Evolutionary conservation across 768 basidiomycete species (phyloP), one percentile per base, ranked within the genome.

Genomic region (Erythrobasidium yunnanense): DNA sequence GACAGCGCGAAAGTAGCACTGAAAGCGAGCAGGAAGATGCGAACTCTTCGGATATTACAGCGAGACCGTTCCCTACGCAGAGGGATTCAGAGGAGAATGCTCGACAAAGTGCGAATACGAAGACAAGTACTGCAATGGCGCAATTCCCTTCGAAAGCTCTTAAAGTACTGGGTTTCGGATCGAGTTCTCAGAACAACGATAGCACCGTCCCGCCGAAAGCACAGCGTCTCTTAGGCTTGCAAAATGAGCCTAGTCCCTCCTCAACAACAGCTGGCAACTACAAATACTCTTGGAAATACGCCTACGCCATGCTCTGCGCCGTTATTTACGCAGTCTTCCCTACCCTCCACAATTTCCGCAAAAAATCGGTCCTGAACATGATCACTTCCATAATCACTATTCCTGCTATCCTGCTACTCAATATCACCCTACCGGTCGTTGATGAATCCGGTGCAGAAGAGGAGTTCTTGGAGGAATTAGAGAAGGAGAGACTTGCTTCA

Each of bases 361-460:
- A 80, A 23, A 90, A 93, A 76, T 84, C 85, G 18, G 70, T 84
- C 54, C 70, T 86, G 11, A 86, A 85, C 0, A 84, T 83, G 76
- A 77, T 88, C 30, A 86, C 87, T 0, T 83, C 85, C 0, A 70
- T 93, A 25, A 81, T 95, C 63, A 89, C 90, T 2, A 84, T 86
- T 0, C 93, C 93, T 1, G 89, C 90, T 1, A 84, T 99, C 1
- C 78, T 95, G 75, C 79, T 81, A 2, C 78, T 99, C 53, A 96
- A 92, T 0, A 69, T 97, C 20, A 96, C 93, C 0, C 78, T 97
- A 8, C 91, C 91, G 2, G 92, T 99, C 13, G 89, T 92, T 84
- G 72, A 74, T 22, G 72, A 71, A 35, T 63, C 67, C 11, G 45
- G 27, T 23, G 70, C 65, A 8, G 71, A 89, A 68, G 85, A 84